Conservation (phyloP, 1,139 yeast species). For the Candida labiduridarum region DNA sequence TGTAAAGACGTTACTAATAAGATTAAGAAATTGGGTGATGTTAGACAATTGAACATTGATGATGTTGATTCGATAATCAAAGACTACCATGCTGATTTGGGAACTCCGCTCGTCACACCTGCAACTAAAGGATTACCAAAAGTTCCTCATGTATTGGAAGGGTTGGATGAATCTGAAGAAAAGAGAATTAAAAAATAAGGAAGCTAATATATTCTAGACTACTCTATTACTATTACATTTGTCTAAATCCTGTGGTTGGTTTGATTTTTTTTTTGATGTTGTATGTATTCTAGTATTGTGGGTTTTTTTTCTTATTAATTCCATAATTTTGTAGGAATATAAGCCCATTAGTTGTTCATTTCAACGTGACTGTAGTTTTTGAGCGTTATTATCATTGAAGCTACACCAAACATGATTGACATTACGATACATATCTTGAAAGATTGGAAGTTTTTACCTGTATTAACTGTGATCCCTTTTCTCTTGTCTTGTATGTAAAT, state of each 20-base stretch:
- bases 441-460: conserved; percentile 26
- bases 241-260: background rate
- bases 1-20: conserved; percentile 92
- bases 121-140: conserved; percentile 13
- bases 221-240: background rate
- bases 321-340: no score
- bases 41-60: conserved; percentile 90
- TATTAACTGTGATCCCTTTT: conserved; percentile 20
- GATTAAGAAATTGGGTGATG: conserved; percentile 93
- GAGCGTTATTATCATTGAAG: conserved; percentile 19
- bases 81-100: conserved; percentile 78
- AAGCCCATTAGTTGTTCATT: background rate
- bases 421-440: conserved; percentile 26
- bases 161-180: conserved; percentile 14
- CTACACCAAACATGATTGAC: conserved; percentile 25
- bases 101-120: conserved; percentile 30
- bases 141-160: conserved; percentile 16
- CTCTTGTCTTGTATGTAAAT: conserved; percentile 22
- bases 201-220: background rate
- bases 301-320: background rate
- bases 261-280: background rate
- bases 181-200: conserved; percentile 11
- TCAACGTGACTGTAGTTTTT: conserved; percentile 3
- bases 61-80: conserved; percentile 97
- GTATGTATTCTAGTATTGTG: background rate